phyloP scores from a whole-genome alignment of 2,329 filamentous ascomycete species.

The Cadophora sp. region DNA sequence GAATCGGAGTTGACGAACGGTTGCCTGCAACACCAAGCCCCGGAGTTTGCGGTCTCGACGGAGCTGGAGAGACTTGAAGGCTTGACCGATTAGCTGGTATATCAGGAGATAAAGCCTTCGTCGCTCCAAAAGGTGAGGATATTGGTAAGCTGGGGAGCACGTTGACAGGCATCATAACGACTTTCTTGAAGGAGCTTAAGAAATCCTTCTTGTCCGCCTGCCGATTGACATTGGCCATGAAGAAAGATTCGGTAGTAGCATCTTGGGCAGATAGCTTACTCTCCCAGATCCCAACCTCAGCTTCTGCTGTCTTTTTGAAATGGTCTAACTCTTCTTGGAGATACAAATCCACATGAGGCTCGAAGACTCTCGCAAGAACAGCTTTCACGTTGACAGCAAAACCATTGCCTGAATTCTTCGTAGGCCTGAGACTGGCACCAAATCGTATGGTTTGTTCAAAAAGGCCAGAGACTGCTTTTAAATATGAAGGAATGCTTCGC shows the following conservation, averaged over 20 bases:
- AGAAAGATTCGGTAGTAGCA: constrained; percentile 88
- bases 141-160: constrained; percentile 76
- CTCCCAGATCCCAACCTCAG: constrained; percentile 85
- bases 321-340: constrained; percentile 88
- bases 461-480: constrained; percentile 85
- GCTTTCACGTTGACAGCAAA: constrained; percentile 70
- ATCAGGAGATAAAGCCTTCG: constrained; percentile 30
- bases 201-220: constrained; percentile 98
- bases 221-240: constrained; percentile 93
- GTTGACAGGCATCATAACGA: constrained; percentile 98
- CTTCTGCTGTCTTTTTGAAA: constrained; percentile 79
- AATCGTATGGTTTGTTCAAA: constrained; percentile 88
- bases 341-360: constrained; percentile 93
- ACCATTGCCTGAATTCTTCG: constrained; percentile 65
- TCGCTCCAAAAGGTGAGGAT: constrained; percentile 58
- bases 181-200: constrained; percentile 94
- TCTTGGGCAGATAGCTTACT: constrained; percentile 91
- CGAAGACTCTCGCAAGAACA: constrained; percentile 77
- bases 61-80: constrained; percentile 43
- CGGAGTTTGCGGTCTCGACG: constrained; percentile 59
- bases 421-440: constrained; percentile 71
- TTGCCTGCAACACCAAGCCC: constrained; percentile 45
- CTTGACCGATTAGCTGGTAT: constrained; percentile 19
- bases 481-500: constrained; percentile 75
- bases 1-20: constrained; percentile 38